Evolutionary conservation across 202 grass and related monocot genomes (phyloP), one percentile per base, ranked within the genome.

Genomic region (Bolboschoenoplectus hybrid): DNA sequence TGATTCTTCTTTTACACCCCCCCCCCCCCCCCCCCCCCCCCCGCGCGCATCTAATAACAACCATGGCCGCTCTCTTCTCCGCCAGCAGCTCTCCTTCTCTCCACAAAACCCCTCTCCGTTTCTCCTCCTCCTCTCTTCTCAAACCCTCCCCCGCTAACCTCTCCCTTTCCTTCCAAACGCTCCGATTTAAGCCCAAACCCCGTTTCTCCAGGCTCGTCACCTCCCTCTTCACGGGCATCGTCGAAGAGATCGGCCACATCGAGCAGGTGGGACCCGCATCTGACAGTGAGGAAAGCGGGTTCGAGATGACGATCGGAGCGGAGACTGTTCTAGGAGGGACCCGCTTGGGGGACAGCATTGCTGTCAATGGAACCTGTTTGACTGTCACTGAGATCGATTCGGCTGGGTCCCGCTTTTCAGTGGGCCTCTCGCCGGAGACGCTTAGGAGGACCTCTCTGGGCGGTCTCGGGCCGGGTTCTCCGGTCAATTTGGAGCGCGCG

Each of bases 221-320:
- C 7, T 89, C 82, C 55, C 87, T 98, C 63, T 98, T 98, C 89
- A 98, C 93, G n/a, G 96, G 96, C 49, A 96, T 98, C 67, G 96
- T 98, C 7, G 93, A 98, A 85, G 96, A 98, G 69, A 89, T 98
- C 17, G 93, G 93, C 20, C 72, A 51, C 74, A 84, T 98, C 62
- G 74, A 88, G 17, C 68, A 82, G 52, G 4, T 91, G 32, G 86
- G 89, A 2, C 78, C 86, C 62, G 17, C 26, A 1, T 61, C 83
- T 53, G 85, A 74, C 53, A 80, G 44, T 5, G 87, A 80, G 1
- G 84, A 86, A 7, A 83, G 89, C 1, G 95, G 90, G 5, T 89
- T 94, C 4, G 87, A 93, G 85, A 86, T 95, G 72, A 78, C 85
- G 47, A 90, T 98, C 11, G 90, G 90, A 47, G 88, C 93, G 1